Evolutionary conservation across 75 land plant genomes (phyloP).

Genomic region (Larix kaempferi): DNA sequence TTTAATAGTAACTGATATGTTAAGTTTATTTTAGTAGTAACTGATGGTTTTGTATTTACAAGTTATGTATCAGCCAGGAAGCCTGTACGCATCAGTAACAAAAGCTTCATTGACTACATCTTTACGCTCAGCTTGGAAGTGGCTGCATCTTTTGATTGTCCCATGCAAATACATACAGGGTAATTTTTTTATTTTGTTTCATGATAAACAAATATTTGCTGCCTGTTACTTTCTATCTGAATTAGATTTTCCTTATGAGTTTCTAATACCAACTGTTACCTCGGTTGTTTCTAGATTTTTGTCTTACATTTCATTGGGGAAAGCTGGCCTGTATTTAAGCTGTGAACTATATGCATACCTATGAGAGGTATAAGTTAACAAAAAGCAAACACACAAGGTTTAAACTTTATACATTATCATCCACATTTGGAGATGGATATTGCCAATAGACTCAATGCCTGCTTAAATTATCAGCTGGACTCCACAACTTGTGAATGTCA

Average conservation of each 20-base stretch:
- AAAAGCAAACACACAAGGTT: neutral
- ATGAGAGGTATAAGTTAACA: neutral
- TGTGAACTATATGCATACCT: neutral
- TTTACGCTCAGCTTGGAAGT: slow-evolving; percentile 69
- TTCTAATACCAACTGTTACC: too few species aligned
- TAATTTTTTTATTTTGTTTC: slow-evolving; percentile 25
- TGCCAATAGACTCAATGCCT: too few species aligned
- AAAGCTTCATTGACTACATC: slow-evolving; percentile 70
- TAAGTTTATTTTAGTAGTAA: too few species aligned
- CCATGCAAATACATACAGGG: slow-evolving; percentile 99
- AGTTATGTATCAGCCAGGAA: slow-evolving; percentile 5
- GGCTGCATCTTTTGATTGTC: slow-evolving; percentile 55
- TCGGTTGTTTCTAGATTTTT: neutral
- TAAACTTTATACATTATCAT: neutral
- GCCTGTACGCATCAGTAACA: slow-evolving; percentile 71
- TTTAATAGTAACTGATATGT: neutral
- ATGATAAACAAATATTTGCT: neutral
- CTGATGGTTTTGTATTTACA: neutral
- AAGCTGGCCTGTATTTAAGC: neutral
- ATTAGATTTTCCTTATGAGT: neutral
- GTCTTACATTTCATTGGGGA: neutral
- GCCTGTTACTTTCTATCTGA: neutral
- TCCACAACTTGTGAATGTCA: too few species aligned
- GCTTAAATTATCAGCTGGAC: too few species aligned
- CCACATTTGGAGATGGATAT: neutral